Conservation (phyloP, 768 basidiomycete genomes). For the Lentinula raphanica region DNA sequence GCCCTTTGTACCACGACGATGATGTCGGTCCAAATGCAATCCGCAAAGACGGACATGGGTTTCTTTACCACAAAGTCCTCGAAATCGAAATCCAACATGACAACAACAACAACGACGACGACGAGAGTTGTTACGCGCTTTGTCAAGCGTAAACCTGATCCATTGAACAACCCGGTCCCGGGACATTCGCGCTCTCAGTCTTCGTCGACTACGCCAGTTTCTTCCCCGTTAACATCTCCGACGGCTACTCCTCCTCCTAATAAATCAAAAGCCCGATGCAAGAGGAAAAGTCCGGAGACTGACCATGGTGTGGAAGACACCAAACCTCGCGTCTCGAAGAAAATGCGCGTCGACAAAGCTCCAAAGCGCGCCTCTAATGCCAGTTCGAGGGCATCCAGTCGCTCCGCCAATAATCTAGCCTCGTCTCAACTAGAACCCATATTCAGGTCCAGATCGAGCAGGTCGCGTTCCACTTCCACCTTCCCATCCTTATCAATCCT, state of each 20-base stretch:
- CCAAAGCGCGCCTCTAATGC: slow-evolving; percentile 30
- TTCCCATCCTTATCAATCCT: slow-evolving; percentile 32
- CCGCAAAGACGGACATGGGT: slow-evolving; percentile 7
- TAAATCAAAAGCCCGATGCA: not conserved
- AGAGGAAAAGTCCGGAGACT: slow-evolving; percentile 4
- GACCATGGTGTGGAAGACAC: not conserved
- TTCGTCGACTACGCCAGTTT: slow-evolving; percentile 1
- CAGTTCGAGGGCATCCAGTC: slow-evolving; percentile 33
- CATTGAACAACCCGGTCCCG: not conserved
- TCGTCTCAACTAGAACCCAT: slow-evolving; percentile 52
- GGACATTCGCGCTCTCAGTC: slow-evolving; percentile 3
- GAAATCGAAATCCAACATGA: not conserved
- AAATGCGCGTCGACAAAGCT: slow-evolving; percentile 11
- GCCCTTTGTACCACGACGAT: not conserved
- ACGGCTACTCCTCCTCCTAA: not conserved
- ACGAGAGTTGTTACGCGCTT: not conserved
- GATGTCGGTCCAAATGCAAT: not conserved
- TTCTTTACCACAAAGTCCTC: slow-evolving; percentile 6
- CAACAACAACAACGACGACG: not conserved
- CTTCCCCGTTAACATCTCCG: slow-evolving; percentile 5
- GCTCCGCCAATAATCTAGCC: slow-evolving; percentile 33
- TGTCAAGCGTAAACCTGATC: not conserved
- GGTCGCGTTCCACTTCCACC: slow-evolving; percentile 64
- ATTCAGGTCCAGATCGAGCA: slow-evolving; percentile 45
- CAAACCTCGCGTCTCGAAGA: not conserved